phyloP scores from a whole-genome alignment of 139 green algal genomes.

The Chlorokybus atmophyticus region DNA sequence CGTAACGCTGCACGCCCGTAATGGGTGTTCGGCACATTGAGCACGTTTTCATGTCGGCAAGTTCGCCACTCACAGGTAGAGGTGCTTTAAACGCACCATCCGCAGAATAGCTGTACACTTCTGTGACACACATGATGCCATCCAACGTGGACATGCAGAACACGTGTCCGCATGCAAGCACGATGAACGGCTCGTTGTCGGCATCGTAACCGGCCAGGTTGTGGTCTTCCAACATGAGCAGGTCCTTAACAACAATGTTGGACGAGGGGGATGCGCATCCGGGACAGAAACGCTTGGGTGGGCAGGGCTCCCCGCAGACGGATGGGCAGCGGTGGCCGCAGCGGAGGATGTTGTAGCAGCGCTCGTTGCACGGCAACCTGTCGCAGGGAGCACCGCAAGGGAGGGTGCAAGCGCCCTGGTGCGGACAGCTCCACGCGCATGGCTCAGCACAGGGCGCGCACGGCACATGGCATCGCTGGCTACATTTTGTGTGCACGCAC shows the following conservation, averaged over 20 bases:
- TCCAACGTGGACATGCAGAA: conserved; percentile 19
- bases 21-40: conserved; percentile 20
- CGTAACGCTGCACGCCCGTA: conserved; percentile 16
- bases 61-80: neutral
- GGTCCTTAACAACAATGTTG: conserved; percentile 29
- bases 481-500: conserved; percentile 22
- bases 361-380: conserved; percentile 46
- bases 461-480: conserved; percentile 17
- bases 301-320: conserved; percentile 42
- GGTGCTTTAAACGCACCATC: neutral
- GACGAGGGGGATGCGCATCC: conserved; percentile 9
- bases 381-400: conserved; percentile 51
- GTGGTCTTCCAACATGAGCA: conserved; percentile 30
- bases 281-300: conserved; percentile 18
- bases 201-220: conserved; percentile 30
- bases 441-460: conserved; percentile 40
- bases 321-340: conserved; percentile 43
- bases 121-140: conserved; percentile 9
- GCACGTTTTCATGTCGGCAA: conserved; percentile 13
- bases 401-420: conserved; percentile 38
- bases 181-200: conserved; percentile 37
- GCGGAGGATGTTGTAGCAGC: conserved; percentile 32
- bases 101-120: conserved; percentile 5
- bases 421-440: conserved; percentile 46
- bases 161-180: conserved; percentile 43